Conservation (phyloP, 345 rosid genomes). For the Ceriops decandra region DNA sequence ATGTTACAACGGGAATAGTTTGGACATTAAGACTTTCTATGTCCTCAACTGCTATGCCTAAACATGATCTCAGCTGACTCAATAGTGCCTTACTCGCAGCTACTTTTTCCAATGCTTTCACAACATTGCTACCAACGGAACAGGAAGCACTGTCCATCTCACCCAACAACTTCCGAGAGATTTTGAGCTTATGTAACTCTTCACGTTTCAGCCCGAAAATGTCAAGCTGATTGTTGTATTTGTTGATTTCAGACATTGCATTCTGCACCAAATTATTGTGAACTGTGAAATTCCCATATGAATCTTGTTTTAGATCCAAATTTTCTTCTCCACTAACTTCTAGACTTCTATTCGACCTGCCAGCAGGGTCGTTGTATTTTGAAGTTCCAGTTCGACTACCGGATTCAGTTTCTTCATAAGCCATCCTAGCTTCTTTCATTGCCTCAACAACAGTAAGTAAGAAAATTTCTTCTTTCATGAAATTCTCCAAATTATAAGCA, state of each 20-base stretch:
- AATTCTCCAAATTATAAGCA: constrained; percentile 14
- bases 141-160: constrained; percentile 16
- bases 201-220: not conserved
- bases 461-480: constrained; percentile 26
- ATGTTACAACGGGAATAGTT: constrained; percentile 1
- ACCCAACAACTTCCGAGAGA: constrained; percentile 1
- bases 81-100: constrained; percentile 19
- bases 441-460: constrained; percentile 19
- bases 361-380: not conserved
- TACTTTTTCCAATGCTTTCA: constrained; percentile 26
- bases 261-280: constrained; percentile 11
- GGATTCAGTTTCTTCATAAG: constrained; percentile 3
- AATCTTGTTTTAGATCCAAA: constrained; percentile 17
- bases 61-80: constrained; percentile 14
- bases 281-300: not conserved
- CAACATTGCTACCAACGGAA: constrained; percentile 20
- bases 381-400: not conserved
- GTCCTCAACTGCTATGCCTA: constrained; percentile 15
- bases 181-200: constrained; percentile 7
- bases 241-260: constrained; percentile 20
- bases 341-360: not conserved
- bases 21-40: constrained; percentile 4
- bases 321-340: constrained; percentile 11
- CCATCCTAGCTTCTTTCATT: constrained; percentile 17
- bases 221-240: constrained; percentile 1